Conservation (phyloP, 2,329 filamentous ascomycete genomes). For the Dothiorella sarmentorum region DNA sequence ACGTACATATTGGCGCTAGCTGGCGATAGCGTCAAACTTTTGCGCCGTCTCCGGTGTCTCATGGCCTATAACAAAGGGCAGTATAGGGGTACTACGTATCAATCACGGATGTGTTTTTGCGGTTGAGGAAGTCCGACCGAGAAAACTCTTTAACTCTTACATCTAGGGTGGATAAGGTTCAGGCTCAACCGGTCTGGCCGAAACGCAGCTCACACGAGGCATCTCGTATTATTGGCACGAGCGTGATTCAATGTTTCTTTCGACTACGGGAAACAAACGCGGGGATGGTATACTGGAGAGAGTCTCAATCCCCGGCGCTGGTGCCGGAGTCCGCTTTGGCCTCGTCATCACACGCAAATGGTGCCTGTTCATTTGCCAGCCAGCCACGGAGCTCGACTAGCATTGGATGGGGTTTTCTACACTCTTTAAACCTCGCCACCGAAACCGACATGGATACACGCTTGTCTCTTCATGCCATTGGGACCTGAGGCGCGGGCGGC, state of each 20-base stretch:
- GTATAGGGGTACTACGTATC: constrained; percentile 7
- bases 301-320: too few relatives aligned
- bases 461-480: background rate
- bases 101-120: background rate
- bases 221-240: background rate
- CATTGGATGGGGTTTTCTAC: background rate
- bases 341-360: constrained; percentile 4
- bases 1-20: background rate
- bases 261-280: background rate
- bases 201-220: background rate
- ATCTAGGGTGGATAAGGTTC: background rate
- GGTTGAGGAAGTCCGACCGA: constrained; percentile 4
- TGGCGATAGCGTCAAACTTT: background rate
- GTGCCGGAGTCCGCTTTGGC: too few relatives aligned
- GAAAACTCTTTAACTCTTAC: background rate
- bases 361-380: background rate
- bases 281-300: too few relatives aligned
- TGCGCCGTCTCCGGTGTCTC: constrained; percentile 1
- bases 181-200: background rate
- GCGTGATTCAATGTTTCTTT: background rate
- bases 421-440: constrained; percentile 6
- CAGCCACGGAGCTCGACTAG: background rate
- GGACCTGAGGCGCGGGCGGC: too few relatives aligned
- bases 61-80: background rate
- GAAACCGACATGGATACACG: constrained; percentile 1